Conservation (phyloP, 495 filamentous ascomycete genomes). For the Penicillium simplicissimum region DNA sequence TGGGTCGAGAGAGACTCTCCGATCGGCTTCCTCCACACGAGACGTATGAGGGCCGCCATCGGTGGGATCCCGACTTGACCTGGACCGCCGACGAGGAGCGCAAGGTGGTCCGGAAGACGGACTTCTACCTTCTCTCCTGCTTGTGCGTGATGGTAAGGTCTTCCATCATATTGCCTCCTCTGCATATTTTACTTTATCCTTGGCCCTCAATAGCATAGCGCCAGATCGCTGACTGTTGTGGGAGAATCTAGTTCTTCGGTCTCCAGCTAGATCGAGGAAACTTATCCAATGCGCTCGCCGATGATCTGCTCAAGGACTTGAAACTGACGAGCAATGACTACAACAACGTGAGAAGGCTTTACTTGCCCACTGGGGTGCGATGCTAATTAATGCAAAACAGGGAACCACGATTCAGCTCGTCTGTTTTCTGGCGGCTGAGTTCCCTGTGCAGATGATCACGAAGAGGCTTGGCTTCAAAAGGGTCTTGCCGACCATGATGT, state of each 20-base stretch:
- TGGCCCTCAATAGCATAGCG: not conserved
- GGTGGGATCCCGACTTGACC: not conserved
- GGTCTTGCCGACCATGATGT: slow-evolving; percentile 1
- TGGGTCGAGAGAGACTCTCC: not conserved
- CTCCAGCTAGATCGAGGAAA: slow-evolving; percentile 4
- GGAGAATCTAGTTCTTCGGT: not conserved
- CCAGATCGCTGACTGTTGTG: not conserved
- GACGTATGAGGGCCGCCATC: not conserved
- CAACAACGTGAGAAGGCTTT: not conserved
- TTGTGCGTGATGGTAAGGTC: not conserved
- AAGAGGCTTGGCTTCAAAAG: not conserved
- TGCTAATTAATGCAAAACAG: not conserved
- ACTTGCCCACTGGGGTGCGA: not conserved
- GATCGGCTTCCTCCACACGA: not conserved
- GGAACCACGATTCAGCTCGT: slow-evolving; percentile 1
- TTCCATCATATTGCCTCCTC: not conserved
- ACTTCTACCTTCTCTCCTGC: not conserved
- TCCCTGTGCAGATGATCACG: not conserved
- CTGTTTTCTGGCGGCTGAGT: not conserved
- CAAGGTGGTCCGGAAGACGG: slow-evolving; percentile 1
- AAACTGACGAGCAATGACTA: not conserved
- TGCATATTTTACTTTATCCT: not conserved
- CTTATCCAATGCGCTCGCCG: not conserved
- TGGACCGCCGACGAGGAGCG: slow-evolving; percentile 2
- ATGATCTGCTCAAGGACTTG: slow-evolving; percentile 2